Base-by-base conservation (phyloP, 2,329 filamentous ascomycete genomes). In the Leptodontidium sp. region DNA sequence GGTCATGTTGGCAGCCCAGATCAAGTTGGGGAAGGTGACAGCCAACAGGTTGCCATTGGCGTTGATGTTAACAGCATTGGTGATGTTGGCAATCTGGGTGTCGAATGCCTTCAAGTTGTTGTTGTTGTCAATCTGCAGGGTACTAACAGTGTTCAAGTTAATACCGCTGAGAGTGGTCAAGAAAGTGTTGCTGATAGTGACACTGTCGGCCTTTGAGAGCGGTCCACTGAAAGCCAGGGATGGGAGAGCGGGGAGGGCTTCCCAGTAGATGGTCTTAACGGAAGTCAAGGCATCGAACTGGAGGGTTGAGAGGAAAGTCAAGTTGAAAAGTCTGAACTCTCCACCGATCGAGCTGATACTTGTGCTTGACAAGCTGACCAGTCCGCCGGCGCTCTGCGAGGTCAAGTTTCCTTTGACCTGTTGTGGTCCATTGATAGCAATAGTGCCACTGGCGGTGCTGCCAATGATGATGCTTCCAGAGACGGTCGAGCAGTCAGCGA, bases 121-220 rank as follows among this genome's bases (percentile, higher is more conserved):
- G 89, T 98, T 98, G 90, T 97, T 97, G 87, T 93, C 91, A 82
- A 99, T 91, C 80, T 92, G 85, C 79, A 99, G 88, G 74, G 84
- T 85, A 67, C 88, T 86, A 65, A 93, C 90, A n/a, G 86, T 86
- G 72, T 88, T 82, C 72, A 98, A 86, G 79, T 93, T 91, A 80
- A 99, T 92, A 78, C 93, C 94, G 74, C 90, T 85, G 69, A 99
- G 87, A 73, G 87, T 89, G 79, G 84, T 87, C 75, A 99, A 88
- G 81, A 90, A 89, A 62, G 96, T 99, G 85, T 99, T 96, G 82
- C 89, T 87, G 79, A 99, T 94, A 75, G 84, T 82, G 75, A 99
- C 87, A 72, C 83, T 86, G 72, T 82, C 83, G 69, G 92, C 92
- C 80, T 88, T 84, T 75, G 86, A 88, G 76, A 98, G 85, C 77